Evolutionary conservation across 495 filamentous ascomycete genomes (phyloP).

Genomic region (Trichoderma orchidacearum): DNA sequence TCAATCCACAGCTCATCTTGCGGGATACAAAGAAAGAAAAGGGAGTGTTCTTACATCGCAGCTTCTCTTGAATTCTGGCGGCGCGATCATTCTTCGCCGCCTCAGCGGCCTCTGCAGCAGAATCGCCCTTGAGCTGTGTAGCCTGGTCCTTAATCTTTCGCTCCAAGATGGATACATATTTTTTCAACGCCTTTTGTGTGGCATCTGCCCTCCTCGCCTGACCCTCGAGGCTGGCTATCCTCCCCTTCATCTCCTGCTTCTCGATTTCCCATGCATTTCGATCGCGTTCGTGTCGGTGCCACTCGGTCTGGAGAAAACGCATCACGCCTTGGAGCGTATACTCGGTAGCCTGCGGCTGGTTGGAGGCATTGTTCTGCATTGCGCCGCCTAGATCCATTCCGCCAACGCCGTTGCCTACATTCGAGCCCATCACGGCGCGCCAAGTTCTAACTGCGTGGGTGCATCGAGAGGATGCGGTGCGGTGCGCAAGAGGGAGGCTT

Average conservation of each 20-base stretch:
- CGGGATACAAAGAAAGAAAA: too few species aligned
- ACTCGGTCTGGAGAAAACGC: constrained; percentile 98
- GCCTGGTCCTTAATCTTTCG: constrained; percentile 69
- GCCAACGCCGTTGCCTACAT: constrained; percentile 44
- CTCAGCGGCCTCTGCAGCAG: constrained; percentile 9
- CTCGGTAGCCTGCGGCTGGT: constrained; percentile 77
- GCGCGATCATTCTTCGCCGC: constrained; percentile 29
- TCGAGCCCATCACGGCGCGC: constrained; percentile 39
- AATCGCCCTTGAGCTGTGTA: constrained; percentile 20
- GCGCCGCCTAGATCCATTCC: constrained; percentile 22
- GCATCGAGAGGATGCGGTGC: background rate
- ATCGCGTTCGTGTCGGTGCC: constrained; percentile 96
- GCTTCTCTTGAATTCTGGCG: constrained; percentile 30
- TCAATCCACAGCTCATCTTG: background rate
- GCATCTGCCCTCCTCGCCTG: constrained; percentile 73
- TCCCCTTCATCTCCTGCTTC: constrained; percentile 95
- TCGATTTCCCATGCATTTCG: constrained; percentile 99
- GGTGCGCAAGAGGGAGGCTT: background rate
- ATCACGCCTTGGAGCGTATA: constrained; percentile 98
- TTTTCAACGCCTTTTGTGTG: constrained; percentile 72
- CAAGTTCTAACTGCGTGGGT: background rate
- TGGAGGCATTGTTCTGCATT: constrained; percentile 27
- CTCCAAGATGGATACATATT: constrained; percentile 85
- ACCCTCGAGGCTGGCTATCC: constrained; percentile 91
- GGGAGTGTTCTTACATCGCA: constrained; percentile 19